Percentiles rank a stretch among this genome's conserved stretches.
Conservation (phyloP, 257 asterid species). For the Plantago major region DNA sequence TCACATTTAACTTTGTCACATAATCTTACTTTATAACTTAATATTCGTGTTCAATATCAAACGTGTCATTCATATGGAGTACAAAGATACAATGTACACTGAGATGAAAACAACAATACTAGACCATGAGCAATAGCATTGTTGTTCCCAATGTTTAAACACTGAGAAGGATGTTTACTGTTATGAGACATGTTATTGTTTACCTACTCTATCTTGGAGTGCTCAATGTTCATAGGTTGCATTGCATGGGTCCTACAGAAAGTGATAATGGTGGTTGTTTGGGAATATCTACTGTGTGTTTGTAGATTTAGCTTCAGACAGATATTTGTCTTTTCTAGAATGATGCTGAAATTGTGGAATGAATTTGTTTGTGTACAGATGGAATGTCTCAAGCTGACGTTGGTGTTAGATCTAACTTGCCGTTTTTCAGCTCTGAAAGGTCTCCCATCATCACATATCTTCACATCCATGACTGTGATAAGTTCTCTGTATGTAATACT, state of each 20-base stretch:
- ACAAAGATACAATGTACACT: too few relatives aligned
- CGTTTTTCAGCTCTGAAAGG: conserved; percentile 43
- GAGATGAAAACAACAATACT: too few relatives aligned
- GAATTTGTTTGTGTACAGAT: conserved; percentile 37
- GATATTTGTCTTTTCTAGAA: too few relatives aligned
- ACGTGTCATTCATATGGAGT: too few relatives aligned
- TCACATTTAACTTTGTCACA: too few relatives aligned
- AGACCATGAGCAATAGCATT: too few relatives aligned
- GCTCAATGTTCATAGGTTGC: neutral
- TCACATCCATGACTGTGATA: conserved; percentile 59
- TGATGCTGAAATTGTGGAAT: conserved; percentile 6
- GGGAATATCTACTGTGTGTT: neutral
- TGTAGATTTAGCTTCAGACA: too few relatives aligned
- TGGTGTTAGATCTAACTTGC: conserved; percentile 51
- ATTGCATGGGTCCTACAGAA: conserved; percentile 6
- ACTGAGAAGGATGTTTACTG: neutral
- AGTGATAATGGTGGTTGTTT: neutral
- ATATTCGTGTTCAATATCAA: too few relatives aligned
- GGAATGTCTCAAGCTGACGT: conserved; percentile 54
- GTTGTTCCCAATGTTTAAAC: too few relatives aligned
- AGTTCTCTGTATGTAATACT: conserved; percentile 58
- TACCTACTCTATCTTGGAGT: neutral
- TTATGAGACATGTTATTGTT: neutral
- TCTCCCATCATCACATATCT: conserved; percentile 60
- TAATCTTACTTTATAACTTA: too few relatives aligned